Base-by-base conservation (phyloP, 2,329 filamentous ascomycete genomes). In the Monilinia fructicola region DNA sequence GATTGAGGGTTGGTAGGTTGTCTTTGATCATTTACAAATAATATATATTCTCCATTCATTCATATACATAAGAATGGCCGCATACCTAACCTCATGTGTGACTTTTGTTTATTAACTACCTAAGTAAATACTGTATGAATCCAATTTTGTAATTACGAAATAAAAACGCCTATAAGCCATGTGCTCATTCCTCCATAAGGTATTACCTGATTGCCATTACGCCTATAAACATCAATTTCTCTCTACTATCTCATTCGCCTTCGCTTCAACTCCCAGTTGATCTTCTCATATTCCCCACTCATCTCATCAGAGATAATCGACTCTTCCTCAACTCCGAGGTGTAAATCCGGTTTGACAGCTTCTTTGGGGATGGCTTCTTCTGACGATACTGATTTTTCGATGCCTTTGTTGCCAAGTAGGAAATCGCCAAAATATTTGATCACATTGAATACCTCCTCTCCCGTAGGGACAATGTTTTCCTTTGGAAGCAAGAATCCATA, bases 401-500 rank as follows among this genome's bases (percentile, higher is more conserved):
- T 88, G 1, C 87, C 87, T 70, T 89, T 89, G 72, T 89, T 89
- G 1, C 87, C 87, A 18, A 92, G 80, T 67, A 95, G 80, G 74
- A 92, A 97, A 71, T 90, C 87, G 2, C 91, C 93, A 74, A 97
- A 88, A 73, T 93, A 93, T 75, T 93, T 85, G 69, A 97, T 83
- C 0, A 93, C 92, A 71, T 90, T 89, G 71, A 94, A 87, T 52
- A 94, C 85, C 78, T 99, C 95, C 77, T 94, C 88, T 11, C 95
- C 94, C 0, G 92, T 95, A 0, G 94, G 93, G 2, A 96, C 81
- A 67, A 98, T 98, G 68, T 96, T 85, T 67, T 95, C 90, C 67
- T 86, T 89, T 0, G 95, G 95, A 4, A 98, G 81, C 58, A 99
- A 80, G 76, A 98, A 99, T 0, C 95, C 95, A 76, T 98, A 98